A percentile compares a stretch with the other conserved stretches of the same genome.
Conservation (phyloP, 148 eudicot genomes). For the Arctostaphylos glauca region DNA sequence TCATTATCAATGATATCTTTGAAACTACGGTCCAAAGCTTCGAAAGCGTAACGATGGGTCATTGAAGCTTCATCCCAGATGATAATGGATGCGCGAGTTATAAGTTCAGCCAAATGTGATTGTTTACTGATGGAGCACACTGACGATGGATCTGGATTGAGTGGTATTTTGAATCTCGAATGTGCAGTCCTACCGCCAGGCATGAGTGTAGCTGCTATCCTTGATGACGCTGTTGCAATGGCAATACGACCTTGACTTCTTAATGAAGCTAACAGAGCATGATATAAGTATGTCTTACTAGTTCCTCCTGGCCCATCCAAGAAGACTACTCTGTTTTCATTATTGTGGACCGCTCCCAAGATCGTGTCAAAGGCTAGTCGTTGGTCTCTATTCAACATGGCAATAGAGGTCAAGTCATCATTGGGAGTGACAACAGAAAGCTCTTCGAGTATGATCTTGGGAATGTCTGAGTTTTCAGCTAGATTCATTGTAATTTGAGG, state of each 20-base stretch:
- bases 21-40: neutral
- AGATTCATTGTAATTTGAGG: too few relatives aligned
- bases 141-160: neutral
- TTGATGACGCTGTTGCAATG: neutral
- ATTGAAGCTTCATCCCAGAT: neutral
- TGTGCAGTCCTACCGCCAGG: neutral
- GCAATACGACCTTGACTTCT: neutral
- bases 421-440: too few relatives aligned
- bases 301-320: neutral
- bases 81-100: neutral
- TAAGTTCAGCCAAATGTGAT: neutral
- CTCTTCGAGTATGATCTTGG: too few relatives aligned
- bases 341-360: too few relatives aligned
- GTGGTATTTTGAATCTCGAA: neutral
- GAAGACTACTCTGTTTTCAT: too few relatives aligned
- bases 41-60: neutral
- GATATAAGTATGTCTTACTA: neutral
- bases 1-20: neutral
- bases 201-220: neutral
- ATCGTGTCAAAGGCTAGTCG: too few relatives aligned
- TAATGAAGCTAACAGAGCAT: neutral
- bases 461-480: too few relatives aligned
- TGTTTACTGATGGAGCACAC: neutral
- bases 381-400: too few relatives aligned
- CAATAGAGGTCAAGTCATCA: too few relatives aligned